A percentile compares a stretch with the other conserved stretches of the same genome.
phyloP scores from a whole-genome alignment of 805 yeast species.

The Torulaspora indica region DNA sequence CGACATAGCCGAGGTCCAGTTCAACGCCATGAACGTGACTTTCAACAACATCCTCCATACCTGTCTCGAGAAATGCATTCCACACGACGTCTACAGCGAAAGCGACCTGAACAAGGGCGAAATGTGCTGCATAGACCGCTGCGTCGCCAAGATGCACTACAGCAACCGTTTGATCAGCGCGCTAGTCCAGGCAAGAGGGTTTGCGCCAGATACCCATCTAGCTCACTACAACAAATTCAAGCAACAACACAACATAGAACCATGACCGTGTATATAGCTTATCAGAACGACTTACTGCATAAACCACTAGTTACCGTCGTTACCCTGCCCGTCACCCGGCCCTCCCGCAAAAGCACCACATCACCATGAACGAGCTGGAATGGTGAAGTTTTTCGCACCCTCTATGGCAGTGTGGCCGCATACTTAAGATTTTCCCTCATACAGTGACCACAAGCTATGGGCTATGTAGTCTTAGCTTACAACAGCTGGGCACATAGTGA shows the following conservation, averaged over 20 bases:
- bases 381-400: constrained; percentile 12
- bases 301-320: too few relatives aligned
- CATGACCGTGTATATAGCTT: not conserved
- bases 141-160: constrained; percentile 76
- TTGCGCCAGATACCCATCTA: constrained; percentile 46
- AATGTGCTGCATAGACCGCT: constrained; percentile 72
- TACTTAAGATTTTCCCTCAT: not conserved
- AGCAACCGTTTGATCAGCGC: constrained; percentile 63
- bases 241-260: not conserved
- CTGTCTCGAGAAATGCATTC: constrained; percentile 75
- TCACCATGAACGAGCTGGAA: constrained; percentile 7
- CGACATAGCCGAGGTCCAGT: constrained; percentile 62
- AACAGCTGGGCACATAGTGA: not conserved
- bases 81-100: constrained; percentile 74
- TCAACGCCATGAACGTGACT: constrained; percentile 55
- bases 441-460: not conserved
- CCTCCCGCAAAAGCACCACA: not conserved
- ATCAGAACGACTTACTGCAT: too few relatives aligned
- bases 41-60: constrained; percentile 51
- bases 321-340: too few relatives aligned
- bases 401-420: not conserved
- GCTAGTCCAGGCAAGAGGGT: constrained; percentile 41
- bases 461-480: not conserved
- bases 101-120: constrained; percentile 84
- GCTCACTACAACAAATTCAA: constrained; percentile 25